Evolutionary conservation across 2,329 filamentous ascomycete genomes (phyloP).

Genomic region (Ilyonectria sp.): DNA sequence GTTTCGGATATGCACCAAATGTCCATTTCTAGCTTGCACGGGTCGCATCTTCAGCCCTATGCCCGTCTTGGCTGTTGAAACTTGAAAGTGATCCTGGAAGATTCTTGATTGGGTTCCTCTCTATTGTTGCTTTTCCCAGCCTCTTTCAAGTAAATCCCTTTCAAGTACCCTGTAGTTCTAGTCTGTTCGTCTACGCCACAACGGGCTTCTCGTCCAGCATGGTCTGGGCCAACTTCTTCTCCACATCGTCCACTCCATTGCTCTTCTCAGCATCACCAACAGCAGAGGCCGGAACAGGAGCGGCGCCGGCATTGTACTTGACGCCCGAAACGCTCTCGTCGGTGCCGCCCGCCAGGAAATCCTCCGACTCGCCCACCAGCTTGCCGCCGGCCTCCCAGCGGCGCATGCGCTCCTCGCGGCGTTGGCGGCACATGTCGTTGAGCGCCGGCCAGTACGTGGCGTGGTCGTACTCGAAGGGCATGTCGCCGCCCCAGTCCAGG

Average conservation of each 20-base stretch:
- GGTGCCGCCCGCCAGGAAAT: slow-evolving; percentile 81
- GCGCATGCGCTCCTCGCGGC: slow-evolving; percentile 72
- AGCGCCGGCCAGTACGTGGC: slow-evolving; percentile 90
- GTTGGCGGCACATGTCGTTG: slow-evolving; percentile 77
- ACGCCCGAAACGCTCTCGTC: slow-evolving; percentile 54
- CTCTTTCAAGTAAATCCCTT: background rate
- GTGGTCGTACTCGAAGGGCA: slow-evolving; percentile 95
- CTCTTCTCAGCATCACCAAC: slow-evolving; percentile 15
- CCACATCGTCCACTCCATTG: slow-evolving; percentile 41
- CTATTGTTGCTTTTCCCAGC: background rate
- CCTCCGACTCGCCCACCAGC: slow-evolving; percentile 87
- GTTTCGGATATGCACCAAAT: background rate
- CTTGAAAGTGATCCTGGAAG: background rate
- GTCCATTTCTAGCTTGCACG: background rate
- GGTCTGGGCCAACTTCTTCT: slow-evolving; percentile 48
- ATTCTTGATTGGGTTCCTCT: background rate
- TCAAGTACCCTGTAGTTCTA: background rate
- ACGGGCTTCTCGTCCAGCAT: slow-evolving; percentile 47
- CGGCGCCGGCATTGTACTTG: slow-evolving; percentile 44
- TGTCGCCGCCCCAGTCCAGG: slow-evolving; percentile 79
- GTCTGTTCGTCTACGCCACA: slow-evolving; percentile 32
- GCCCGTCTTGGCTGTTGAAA: background rate
- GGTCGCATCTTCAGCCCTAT: slow-evolving; percentile 2
- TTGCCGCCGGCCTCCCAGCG: slow-evolving; percentile 88
- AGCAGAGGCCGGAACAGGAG: background rate